Evolutionary conservation across 306 rosid genomes (phyloP).

Genomic region (Castanea mollissima): DNA sequence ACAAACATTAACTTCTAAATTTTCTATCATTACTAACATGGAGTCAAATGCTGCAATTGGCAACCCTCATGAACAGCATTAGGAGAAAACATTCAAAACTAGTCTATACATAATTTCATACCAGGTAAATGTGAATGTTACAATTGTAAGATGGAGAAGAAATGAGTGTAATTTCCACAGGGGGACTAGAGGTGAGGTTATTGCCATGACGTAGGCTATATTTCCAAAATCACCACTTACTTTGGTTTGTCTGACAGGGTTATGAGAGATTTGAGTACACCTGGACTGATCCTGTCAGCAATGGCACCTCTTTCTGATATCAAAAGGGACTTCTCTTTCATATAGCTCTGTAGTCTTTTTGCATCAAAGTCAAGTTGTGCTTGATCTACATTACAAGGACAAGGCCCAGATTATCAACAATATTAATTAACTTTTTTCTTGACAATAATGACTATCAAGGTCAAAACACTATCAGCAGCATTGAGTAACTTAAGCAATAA

Average conservation of each 20-base stretch:
- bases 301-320: constrained; percentile 79
- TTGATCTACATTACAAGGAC: constrained; percentile 56
- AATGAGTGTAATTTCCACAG: background rate
- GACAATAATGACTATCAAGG: background rate
- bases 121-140: background rate
- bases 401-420: background rate
- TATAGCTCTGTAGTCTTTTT: constrained; percentile 65
- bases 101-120: background rate
- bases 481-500: background rate
- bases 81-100: background rate
- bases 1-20: background rate
- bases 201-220: background rate
- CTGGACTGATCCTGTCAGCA: constrained; percentile 74
- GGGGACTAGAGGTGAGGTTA: background rate
- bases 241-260: constrained; percentile 67
- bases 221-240: constrained; percentile 28
- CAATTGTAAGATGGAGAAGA: background rate
- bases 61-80: background rate
- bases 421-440: background rate
- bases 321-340: constrained; percentile 74
- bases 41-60: background rate
- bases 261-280: constrained; percentile 65
- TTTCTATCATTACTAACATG: background rate
- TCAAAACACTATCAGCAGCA: background rate
- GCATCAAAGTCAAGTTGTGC: constrained; percentile 68